Evolutionary conservation across 2,329 filamentous ascomycete species (phyloP), one percentile per base, ranked within the genome.

Genomic region (Ophiostoma australiae): DNA sequence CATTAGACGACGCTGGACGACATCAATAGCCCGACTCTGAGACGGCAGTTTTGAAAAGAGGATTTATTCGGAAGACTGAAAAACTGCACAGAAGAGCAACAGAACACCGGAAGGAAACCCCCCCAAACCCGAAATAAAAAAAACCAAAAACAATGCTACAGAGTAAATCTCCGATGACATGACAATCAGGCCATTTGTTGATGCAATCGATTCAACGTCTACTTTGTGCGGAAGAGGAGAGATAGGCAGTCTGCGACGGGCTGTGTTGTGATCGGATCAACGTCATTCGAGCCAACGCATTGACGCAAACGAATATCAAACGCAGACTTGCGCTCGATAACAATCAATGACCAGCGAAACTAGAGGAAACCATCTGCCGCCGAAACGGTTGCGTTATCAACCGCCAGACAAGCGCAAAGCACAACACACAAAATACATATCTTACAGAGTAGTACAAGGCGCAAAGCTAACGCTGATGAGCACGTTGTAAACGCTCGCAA

Each of bases 401-500:
- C 52, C 52, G 52, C 23, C n/a, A 15, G 4, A 27, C n/a, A 27
- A 58, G 52, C 23, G 52, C n/a, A 41, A 13, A 41, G 10, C 39
- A 15, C 15, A 41, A 41, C 15, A 8, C 39, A 11, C 39, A 41
- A 15, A 31, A 31, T 31, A 31, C 27, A 31, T 31, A 3, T 31
- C 27, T 31, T 31, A 31, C 3, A 41, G 5, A 52, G 3, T 48
- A 11, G 44, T 52, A 23, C 48, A 52, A n/a, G 52, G 39, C n/a
- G 52, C 52, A 63, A 63, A 33, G 58, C 58, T 33, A 63, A 63
- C 58, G 52, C 27, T 63, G 23, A 20, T 31, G 23, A 58, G 52
- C 52, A 58, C 58, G 58, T 63, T 63, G 35, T 63, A 27, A 63
- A 63, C 58, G 58, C 58, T 63, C 58, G 58, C 52, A 58, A 58